A percentile compares a stretch with the other conserved stretches of the same genome.
Evolutionary conservation across 768 basidiomycete genomes (phyloP).

Genomic region (Pisolithus marmoratus): DNA sequence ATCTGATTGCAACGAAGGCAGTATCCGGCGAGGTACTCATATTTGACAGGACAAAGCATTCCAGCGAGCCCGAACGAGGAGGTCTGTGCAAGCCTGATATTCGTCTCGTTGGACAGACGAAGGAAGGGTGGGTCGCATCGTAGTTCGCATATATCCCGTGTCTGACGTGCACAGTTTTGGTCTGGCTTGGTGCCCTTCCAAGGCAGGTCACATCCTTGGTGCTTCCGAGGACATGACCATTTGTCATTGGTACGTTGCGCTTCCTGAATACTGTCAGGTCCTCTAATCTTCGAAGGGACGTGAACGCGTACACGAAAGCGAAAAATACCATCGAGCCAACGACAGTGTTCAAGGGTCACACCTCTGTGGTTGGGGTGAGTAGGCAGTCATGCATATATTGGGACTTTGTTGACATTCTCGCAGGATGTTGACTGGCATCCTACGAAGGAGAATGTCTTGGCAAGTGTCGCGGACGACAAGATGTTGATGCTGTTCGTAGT

Average conservation of each 20-base stretch:
- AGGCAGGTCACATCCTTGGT: constrained; percentile 79
- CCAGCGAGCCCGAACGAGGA: constrained; percentile 83
- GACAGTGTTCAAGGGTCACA: constrained; percentile 80
- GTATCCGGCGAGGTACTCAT: constrained; percentile 85
- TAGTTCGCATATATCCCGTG: neutral
- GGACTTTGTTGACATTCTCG: neutral
- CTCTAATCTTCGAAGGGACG: constrained; percentile 58
- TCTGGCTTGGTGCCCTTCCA: constrained; percentile 85
- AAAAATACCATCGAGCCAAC: constrained; percentile 81
- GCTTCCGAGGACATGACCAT: constrained; percentile 96
- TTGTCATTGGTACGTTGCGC: constrained; percentile 68
- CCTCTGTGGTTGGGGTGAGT: constrained; percentile 85
- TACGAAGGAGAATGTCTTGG: constrained; percentile 76
- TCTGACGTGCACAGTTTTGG: constrained; percentile 65
- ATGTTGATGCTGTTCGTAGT: constrained; percentile 81
- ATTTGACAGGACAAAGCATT: constrained; percentile 97
- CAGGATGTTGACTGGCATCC: constrained; percentile 98
- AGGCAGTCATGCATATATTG: neutral
- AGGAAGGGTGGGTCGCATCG: constrained; percentile 71
- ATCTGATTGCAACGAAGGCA: constrained; percentile 93
- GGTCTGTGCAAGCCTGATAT: constrained; percentile 90
- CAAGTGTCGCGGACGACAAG: constrained; percentile 94
- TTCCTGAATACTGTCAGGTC: neutral
- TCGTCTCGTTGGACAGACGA: constrained; percentile 79
- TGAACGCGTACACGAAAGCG: constrained; percentile 80